These are phyloP conservation scores for Alternaria triticina DNA, from an alignment of 2,329 filamentous ascomycete species.

Conservation along the genomic window DNA sequence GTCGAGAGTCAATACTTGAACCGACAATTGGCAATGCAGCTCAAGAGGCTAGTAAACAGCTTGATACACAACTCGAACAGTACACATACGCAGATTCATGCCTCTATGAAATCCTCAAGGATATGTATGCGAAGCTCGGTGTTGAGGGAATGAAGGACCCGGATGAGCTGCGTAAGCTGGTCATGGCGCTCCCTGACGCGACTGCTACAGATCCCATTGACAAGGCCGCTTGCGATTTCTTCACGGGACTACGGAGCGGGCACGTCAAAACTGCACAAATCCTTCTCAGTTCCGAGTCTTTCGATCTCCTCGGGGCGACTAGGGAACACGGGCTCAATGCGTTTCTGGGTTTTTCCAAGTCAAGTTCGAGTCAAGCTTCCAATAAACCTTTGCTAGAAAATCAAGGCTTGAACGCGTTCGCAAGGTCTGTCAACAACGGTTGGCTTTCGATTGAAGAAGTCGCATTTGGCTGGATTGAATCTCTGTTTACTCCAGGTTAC, in stretches of 20 bases:
- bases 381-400: conserved; percentile 49
- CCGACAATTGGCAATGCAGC: conserved; percentile 53
- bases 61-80: conserved; percentile 61
- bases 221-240: conserved; percentile 54
- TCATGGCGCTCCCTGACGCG: conserved; percentile 24
- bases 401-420: conserved; percentile 51
- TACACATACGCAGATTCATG: conserved; percentile 63
- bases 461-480: conserved; percentile 61
- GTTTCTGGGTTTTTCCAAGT: conserved; percentile 64
- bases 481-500: conserved; percentile 55
- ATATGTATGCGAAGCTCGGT: conserved; percentile 59
- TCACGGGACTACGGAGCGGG: conserved; percentile 42
- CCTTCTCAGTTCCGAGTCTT: conserved; percentile 57
- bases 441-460: conserved; percentile 60
- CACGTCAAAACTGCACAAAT: conserved; percentile 53
- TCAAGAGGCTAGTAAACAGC: conserved; percentile 61
- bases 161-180: conserved; percentile 41
- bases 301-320: conserved; percentile 57
- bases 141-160: conserved; percentile 55
- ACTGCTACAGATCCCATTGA: conserved; percentile 27
- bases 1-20: conserved; percentile 63
- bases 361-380: conserved; percentile 49
- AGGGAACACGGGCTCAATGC: conserved; percentile 60
- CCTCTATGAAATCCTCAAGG: conserved; percentile 61
- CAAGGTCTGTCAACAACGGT: conserved; percentile 53